Evolutionary conservation across 305 asterid species (phyloP).

Genomic region (Solanum hybrid): DNA sequence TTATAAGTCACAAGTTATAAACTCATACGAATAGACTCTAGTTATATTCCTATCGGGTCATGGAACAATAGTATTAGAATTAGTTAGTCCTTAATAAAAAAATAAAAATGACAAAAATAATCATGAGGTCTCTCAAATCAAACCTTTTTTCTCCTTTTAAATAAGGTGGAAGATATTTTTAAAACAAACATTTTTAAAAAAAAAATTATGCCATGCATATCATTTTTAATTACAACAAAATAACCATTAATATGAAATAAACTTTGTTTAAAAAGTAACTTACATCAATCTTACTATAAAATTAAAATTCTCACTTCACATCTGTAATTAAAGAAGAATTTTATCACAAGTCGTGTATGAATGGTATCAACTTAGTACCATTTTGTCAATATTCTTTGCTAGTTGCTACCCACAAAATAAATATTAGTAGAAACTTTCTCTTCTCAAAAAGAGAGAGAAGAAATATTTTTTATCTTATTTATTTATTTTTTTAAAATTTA

Average conservation of each 20-base stretch:
- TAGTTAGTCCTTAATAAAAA: not conserved
- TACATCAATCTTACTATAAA: no score
- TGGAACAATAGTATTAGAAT: not conserved
- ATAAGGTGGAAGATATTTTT: not conserved
- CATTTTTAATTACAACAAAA: not conserved
- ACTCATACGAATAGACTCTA: not conserved
- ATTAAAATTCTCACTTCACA: no score
- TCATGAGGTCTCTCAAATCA: not conserved
- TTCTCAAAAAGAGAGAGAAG: no score
- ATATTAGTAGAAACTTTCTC: not conserved
- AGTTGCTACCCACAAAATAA: not conserved
- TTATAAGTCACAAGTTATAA: not conserved
- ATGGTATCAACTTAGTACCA: not conserved
- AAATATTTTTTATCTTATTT: no score
- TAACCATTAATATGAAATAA: not conserved
- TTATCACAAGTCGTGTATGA: not conserved
- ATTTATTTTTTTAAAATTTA: no score
- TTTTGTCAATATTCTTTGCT: not conserved
- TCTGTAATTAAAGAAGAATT: not conserved
- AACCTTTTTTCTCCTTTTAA: not conserved
- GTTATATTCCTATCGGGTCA: not conserved
- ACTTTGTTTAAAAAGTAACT: no score
- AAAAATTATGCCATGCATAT: not conserved
- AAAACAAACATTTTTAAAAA: not conserved
- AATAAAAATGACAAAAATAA: not conserved